A percentile compares a stretch with the other conserved stretches of the same genome.
Evolutionary conservation across 2,329 filamentous ascomycete species (phyloP).

Genomic region (Drechslerella coelobrocha): DNA sequence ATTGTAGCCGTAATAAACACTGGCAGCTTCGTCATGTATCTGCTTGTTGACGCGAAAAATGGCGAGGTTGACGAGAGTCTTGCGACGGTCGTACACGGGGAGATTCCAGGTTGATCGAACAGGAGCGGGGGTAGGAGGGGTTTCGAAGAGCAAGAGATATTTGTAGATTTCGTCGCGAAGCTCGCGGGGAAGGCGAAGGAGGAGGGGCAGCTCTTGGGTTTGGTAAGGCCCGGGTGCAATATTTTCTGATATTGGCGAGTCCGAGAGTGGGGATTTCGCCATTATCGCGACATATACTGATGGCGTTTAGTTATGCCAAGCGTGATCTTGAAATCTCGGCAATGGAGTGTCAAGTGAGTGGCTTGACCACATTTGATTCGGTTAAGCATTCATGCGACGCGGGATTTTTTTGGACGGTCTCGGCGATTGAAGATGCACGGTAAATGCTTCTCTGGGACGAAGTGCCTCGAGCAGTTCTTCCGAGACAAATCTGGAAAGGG

Average conservation of each 20-base stretch:
- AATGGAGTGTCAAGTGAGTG: background rate
- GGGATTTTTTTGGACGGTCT: too few species aligned
- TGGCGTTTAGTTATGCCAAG: background rate
- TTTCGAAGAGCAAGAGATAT: conserved; percentile 9
- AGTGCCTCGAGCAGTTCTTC: too few species aligned
- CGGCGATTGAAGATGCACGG: too few species aligned
- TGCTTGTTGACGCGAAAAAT: background rate
- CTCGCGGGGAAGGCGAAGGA: conserved; percentile 33
- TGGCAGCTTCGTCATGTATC: background rate
- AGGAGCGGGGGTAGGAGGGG: background rate
- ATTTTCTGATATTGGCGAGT: background rate
- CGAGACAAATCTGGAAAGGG: too few species aligned
- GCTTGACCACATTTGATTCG: background rate
- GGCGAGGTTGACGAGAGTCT: background rate
- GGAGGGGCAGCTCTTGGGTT: background rate
- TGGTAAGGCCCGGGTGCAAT: too few species aligned
- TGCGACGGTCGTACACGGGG: background rate
- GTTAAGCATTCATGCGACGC: too few species aligned
- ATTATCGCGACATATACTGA: too few species aligned
- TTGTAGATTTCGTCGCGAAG: conserved; percentile 40
- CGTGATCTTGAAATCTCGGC: background rate
- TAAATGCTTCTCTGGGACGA: too few species aligned
- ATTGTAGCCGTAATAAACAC: background rate
- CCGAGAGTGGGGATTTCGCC: too few species aligned
- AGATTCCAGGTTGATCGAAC: background rate